These are phyloP conservation scores for Hypoxylon sp. DNA, from an alignment of 2,329 filamentous ascomycete genomes.

Conservation along the genomic window DNA sequence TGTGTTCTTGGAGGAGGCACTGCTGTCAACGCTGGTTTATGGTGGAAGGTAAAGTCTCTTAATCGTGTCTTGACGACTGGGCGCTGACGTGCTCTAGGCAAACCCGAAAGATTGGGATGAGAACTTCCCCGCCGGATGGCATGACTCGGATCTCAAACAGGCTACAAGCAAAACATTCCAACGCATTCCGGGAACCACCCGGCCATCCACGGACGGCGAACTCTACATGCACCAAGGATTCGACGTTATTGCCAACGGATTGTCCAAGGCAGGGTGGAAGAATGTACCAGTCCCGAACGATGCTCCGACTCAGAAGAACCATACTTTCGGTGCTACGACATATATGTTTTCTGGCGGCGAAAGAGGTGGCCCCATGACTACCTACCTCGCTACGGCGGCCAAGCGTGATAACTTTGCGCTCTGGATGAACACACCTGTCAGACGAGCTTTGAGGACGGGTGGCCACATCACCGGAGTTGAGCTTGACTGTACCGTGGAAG, in stretches of 20 bases:
- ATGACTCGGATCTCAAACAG: slow-evolving; percentile 70
- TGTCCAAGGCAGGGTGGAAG: slow-evolving; percentile 73
- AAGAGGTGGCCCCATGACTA: slow-evolving; percentile 77
- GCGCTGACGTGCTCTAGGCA: slow-evolving; percentile 58
- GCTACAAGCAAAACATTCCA: slow-evolving; percentile 74
- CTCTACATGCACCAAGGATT: slow-evolving; percentile 77
- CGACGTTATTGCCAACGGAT: slow-evolving; percentile 71
- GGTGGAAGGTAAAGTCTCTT: slow-evolving; percentile 67
- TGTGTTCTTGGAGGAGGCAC: slow-evolving; percentile 79
- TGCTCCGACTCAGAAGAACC: slow-evolving; percentile 74
- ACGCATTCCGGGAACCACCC: slow-evolving; percentile 77
- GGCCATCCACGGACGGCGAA: slow-evolving; percentile 75
- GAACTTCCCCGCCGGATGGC: slow-evolving; percentile 81
- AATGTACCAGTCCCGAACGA: slow-evolving; percentile 71
- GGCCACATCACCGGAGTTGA: slow-evolving; percentile 76
- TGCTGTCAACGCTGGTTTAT: slow-evolving; percentile 77
- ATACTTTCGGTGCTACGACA: slow-evolving; percentile 72
- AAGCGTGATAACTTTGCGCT: slow-evolving; percentile 76
- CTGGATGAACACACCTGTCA: slow-evolving; percentile 76
- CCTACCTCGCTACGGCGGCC: slow-evolving; percentile 76
- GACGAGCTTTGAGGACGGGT: slow-evolving; percentile 73
- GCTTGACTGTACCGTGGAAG: slow-evolving; percentile 68
- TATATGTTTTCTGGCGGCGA: slow-evolving; percentile 78
- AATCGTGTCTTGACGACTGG: background rate
- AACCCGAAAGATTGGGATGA: slow-evolving; percentile 78